Evolutionary conservation across 2,329 filamentous ascomycete genomes (phyloP).

Genomic region (Verruconis gallopava): DNA sequence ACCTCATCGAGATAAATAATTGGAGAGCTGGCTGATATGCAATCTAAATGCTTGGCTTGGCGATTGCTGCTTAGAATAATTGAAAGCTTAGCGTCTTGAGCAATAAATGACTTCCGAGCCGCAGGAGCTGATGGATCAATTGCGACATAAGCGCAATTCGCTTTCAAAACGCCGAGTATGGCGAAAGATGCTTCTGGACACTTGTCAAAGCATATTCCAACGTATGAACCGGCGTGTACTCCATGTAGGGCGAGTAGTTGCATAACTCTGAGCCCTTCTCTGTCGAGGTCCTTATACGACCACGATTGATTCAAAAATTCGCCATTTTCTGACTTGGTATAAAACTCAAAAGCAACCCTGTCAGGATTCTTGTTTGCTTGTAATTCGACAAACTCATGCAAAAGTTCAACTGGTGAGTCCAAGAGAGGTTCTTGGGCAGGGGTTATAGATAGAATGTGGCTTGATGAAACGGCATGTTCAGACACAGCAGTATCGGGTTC

Average conservation of each 20-base stretch:
- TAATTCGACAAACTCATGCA: slow-evolving; percentile 69
- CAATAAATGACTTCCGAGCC: slow-evolving; percentile 63
- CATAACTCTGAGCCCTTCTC: slow-evolving; percentile 59
- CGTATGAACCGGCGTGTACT: slow-evolving; percentile 43
- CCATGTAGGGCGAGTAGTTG: slow-evolving; percentile 43
- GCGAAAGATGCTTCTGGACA: slow-evolving; percentile 73
- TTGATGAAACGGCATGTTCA: background rate
- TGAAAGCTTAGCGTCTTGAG: slow-evolving; percentile 56
- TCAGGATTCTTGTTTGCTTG: slow-evolving; percentile 44
- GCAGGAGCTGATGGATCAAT: slow-evolving; percentile 62
- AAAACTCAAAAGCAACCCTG: slow-evolving; percentile 63
- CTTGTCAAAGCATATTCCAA: slow-evolving; percentile 74
- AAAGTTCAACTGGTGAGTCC: slow-evolving; percentile 42
- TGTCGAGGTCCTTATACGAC: slow-evolving; percentile 62
- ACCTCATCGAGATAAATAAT: slow-evolving; percentile 35
- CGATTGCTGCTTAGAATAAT: slow-evolving; percentile 37
- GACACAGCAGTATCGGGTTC: slow-evolving; percentile 28
- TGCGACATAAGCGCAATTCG: slow-evolving; percentile 69
- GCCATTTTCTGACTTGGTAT: slow-evolving; percentile 39
- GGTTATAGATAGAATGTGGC: slow-evolving; percentile 48
- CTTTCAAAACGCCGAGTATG: slow-evolving; percentile 70
- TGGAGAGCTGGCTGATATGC: slow-evolving; percentile 18
- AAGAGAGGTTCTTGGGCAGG: slow-evolving; percentile 48
- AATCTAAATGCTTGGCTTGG: background rate
- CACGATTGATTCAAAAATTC: slow-evolving; percentile 42